These are phyloP conservation scores for Termitomyces sp. DNA, from an alignment of 768 basidiomycete genomes.

Conservation along the genomic window DNA sequence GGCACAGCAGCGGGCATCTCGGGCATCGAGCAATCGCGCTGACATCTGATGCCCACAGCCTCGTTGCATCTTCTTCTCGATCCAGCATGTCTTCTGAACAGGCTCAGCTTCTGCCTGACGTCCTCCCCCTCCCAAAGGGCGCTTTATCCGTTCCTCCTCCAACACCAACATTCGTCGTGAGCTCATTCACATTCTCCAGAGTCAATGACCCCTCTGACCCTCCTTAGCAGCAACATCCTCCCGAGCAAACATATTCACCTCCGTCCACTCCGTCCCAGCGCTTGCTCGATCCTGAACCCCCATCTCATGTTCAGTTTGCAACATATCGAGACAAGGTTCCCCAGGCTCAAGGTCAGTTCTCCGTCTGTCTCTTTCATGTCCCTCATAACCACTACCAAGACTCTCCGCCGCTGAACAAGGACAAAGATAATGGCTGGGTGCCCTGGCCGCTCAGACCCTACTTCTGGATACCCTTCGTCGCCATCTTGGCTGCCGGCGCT, in stretches of 20 bases:
- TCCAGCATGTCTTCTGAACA: no score
- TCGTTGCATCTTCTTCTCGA: no score
- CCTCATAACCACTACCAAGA: neutral
- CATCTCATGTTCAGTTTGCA: constrained; percentile 18
- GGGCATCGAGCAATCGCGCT: neutral
- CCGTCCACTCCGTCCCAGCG: constrained; percentile 14
- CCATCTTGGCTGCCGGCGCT: constrained; percentile 33
- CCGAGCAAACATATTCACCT: constrained; percentile 8
- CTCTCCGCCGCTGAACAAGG: neutral
- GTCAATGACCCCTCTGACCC: neutral
- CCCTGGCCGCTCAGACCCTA: constrained; percentile 42
- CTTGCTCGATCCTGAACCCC: constrained; percentile 10
- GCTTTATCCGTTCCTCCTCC: constrained; percentile 11
- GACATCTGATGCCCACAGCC: no score
- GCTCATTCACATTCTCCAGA: neutral
- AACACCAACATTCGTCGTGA: constrained; percentile 2
- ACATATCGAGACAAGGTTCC: constrained; percentile 11
- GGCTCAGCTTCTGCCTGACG: neutral
- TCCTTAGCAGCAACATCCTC: constrained; percentile 2
- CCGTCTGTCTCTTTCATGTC: neutral
- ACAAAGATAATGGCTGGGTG: constrained; percentile 26
- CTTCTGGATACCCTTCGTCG: constrained; percentile 42
- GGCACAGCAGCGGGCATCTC: neutral
- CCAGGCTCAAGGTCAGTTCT: neutral
- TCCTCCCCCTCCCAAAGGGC: constrained; percentile 16